Base-by-base conservation (phyloP, 768 basidiomycete species). In the Zangia roseola region DNA sequence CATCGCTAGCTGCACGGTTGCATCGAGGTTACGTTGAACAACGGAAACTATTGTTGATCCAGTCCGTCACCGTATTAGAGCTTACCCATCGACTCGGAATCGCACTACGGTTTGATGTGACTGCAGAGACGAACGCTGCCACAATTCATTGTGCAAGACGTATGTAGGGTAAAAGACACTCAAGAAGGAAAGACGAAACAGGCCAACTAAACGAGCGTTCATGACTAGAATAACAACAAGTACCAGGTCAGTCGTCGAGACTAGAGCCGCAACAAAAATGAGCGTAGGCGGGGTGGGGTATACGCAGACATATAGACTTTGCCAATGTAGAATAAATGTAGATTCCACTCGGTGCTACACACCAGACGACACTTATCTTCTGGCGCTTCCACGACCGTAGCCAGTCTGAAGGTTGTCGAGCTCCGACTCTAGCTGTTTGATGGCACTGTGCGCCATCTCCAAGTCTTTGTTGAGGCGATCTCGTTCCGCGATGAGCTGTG, bases 381-480 rank as follows among this genome's bases (percentile, higher is more conserved):
- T 65, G 52, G 66, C 66, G 19, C 66, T 67, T 64, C 87, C 83
- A 37, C 90, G 81, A 46, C 88, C 86, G 57, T 90, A 92, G 33
- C 89, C 90, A 55, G 86, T 83, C 68, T 92, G 89, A 42, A 94
- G 81, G 60, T 84, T 86, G 74, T 94, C 92, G 54, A 97, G 79
- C 70, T 97, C 93, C 21, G 82, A 81, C 67, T 97, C 93, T 69
- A 94, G 80, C 51, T 83, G 75, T 74, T 97, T 97, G 79, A 95
- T 94, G 20, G 88, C 80, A 47, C 88, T 84, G 79, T 92, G 90
- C 10, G 94, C 91, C 68, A 82, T 71, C 74, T 97, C 95, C 65
- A 99, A 80, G 64, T 98, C 97, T 73, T 97, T 98, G 84, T 98
- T 99, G 75, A 99, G 84, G 43, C 97, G 84, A 70, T 98, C 97